These are phyloP conservation scores for Lasiodiplodia citricola DNA, from an alignment of 2,329 filamentous ascomycete genomes.

Conservation along the genomic window DNA sequence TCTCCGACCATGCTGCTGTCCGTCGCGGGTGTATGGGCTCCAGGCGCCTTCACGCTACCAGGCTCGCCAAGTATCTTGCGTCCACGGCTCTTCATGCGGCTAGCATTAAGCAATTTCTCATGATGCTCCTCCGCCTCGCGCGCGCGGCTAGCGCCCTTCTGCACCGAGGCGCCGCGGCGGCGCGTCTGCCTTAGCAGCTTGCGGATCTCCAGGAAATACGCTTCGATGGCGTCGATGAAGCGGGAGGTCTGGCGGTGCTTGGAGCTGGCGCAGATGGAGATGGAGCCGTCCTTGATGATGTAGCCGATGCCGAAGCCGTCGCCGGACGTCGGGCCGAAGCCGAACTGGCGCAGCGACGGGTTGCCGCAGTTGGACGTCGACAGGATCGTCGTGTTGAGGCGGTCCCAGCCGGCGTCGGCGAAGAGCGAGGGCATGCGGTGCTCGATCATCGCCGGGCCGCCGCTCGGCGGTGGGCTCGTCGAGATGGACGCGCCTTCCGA, in stretches of 20 bases:
- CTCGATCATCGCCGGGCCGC: conserved; percentile 44
- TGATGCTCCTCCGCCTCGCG: conserved; percentile 63
- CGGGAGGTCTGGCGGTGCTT: conserved; percentile 93
- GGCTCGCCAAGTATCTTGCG: conserved; percentile 69
- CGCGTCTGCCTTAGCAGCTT: conserved; percentile 77
- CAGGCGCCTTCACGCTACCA: conserved; percentile 37
- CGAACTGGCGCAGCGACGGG: conserved; percentile 90
- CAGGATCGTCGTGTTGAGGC: conserved; percentile 90
- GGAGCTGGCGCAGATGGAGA: conserved; percentile 89
- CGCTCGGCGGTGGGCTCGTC: conserved; percentile 53
- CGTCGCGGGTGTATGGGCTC: conserved; percentile 55
- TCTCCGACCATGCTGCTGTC: conserved; percentile 69
- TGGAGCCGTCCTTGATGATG: conserved; percentile 94
- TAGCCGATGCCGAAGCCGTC: conserved; percentile 98
- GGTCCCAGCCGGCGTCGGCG: conserved; percentile 89
- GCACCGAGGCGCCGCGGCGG: conserved; percentile 57
- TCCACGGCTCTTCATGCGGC: conserved; percentile 72
- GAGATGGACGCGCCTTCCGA: conserved; percentile 56
- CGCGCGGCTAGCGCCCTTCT: conserved; percentile 62
- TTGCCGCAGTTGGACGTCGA: conserved; percentile 99
- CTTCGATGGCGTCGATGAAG: conserved; percentile 87
- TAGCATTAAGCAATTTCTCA: conserved; percentile 35
- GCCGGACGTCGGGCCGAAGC: conserved; percentile 91
- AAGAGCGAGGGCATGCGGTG: conserved; percentile 77
- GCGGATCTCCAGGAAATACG: conserved; percentile 87